These are phyloP conservation scores for Isabelozyma gotoi DNA, from an alignment of 805 yeast genomes.

Conservation along the genomic window DNA sequence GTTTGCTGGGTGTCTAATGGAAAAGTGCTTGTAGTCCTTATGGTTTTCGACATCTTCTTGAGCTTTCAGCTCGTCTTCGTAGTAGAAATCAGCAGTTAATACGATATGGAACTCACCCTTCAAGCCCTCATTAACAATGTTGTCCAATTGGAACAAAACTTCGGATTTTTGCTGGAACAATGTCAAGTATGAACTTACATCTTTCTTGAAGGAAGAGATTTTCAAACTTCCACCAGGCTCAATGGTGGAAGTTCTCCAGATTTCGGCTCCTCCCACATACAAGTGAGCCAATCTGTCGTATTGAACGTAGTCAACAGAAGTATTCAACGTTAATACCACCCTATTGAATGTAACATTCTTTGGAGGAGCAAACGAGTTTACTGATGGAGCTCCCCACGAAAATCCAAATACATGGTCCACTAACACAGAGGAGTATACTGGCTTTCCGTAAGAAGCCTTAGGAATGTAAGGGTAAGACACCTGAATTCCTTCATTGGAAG, in stretches of 20 bases:
- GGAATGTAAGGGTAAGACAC: constrained; percentile 27
- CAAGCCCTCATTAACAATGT: constrained; percentile 51
- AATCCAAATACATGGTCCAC: constrained; percentile 52
- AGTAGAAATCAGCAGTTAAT: constrained; percentile 52
- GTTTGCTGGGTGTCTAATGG: constrained; percentile 36
- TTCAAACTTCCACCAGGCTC: constrained; percentile 52
- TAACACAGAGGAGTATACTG: constrained; percentile 41
- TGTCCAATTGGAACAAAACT: constrained; percentile 63
- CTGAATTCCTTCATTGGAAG: constrained; percentile 18
- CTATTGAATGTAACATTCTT: constrained; percentile 42
- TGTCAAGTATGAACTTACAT: constrained; percentile 54
- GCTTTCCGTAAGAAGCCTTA: constrained; percentile 20
- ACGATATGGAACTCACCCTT: constrained; percentile 61
- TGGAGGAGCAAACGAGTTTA: constrained; percentile 44
- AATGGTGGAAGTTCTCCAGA: constrained; percentile 83
- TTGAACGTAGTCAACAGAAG: constrained; percentile 57
- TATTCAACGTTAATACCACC: constrained; percentile 53
- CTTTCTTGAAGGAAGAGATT: constrained; percentile 56
- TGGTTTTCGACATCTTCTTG: constrained; percentile 2
- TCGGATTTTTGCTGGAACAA: constrained; percentile 48
- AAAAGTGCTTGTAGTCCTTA: constrained; percentile 19
- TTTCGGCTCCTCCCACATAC: constrained; percentile 58
- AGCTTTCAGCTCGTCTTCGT: constrained; percentile 19
- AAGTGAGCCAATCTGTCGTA: constrained; percentile 67
- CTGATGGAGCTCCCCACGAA: constrained; percentile 60